Evolutionary conservation across 331 rosid species (phyloP), one percentile per base, ranked within the genome.

Genomic region (Prunus yedoensis): DNA sequence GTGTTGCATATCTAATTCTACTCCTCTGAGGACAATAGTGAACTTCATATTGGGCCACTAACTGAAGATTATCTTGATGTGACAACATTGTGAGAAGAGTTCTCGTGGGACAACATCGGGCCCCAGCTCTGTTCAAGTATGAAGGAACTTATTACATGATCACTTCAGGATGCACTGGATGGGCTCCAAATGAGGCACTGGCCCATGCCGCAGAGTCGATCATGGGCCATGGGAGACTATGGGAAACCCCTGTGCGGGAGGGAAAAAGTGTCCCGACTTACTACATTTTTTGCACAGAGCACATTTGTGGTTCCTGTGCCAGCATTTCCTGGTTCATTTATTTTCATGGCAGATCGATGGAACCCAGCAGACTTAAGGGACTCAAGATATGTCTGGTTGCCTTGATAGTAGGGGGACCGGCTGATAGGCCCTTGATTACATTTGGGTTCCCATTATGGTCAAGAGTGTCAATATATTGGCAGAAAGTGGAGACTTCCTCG

Each of bases 121-220:
- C 99, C 18, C 99, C 99, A 1, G 98, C 97, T 25, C 16, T 95
- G 62, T 92, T 95, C 90, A 95, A 95, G 89, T 83, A 91, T 77
- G 85, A 72, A 56, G 94, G 93, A 35, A 92, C 98, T 74, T 92
- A 95, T 82, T 95, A 95, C 83, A 95, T 95, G 99, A 88, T 95
- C 77, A 95, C 99, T 51, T 95, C 99, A 9, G 99, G 99, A 67
- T 95, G 99, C 84, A 87, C 99, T 0, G 99, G 99, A n/a, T 95
- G 99, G 99, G 98, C 99, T 3, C 99, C 99, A 4, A 95, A 95
- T 3, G 98, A 90, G 83, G 99, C 99, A 15, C 74, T 90, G 66
- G 94, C 87, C 17, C 99, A 95, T 68, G 99, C 99, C 21, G 87
- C 99, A 2, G 99, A 90, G 77, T 88, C 97, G 5, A 74, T 92